Percentiles rank a stretch among this genome's conserved stretches.
phyloP scores from a whole-genome alignment of 192 early-diverging fungal species.

The Coemansia guatemalensis region DNA sequence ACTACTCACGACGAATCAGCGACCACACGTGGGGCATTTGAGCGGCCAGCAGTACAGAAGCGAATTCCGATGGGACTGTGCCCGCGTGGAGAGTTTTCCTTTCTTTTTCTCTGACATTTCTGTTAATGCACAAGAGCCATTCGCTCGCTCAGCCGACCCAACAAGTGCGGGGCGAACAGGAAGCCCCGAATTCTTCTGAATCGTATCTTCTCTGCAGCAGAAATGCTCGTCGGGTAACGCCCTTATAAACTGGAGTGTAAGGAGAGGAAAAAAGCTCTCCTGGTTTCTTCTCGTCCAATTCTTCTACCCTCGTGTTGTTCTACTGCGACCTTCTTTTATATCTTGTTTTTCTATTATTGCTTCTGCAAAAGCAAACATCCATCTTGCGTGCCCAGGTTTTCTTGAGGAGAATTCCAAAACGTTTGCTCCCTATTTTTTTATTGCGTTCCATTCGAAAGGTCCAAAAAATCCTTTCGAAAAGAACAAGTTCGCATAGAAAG shows the following conservation, averaged over 20 bases:
- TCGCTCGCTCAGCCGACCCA: background rate
- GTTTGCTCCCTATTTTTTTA: background rate
- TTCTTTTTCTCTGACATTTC: background rate
- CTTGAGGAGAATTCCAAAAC: background rate
- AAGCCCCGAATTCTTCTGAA: background rate
- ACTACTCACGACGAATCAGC: background rate
- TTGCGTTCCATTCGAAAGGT: background rate
- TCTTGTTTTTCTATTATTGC: background rate
- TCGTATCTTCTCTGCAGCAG: background rate
- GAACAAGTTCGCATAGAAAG: slow-evolving; percentile 3
- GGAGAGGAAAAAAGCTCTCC: background rate
- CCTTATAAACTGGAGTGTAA: background rate
- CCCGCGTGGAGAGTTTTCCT: background rate
- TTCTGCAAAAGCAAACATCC: no score
- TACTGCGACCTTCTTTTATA: background rate
- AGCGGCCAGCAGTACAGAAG: background rate
- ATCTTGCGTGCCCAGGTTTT: background rate
- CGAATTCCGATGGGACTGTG: background rate
- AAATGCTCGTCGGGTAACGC: background rate
- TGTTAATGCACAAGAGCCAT: background rate
- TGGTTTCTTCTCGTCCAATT: background rate
- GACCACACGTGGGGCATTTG: background rate
- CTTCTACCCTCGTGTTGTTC: background rate
- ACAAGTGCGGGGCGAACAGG: background rate
- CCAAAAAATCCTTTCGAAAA: background rate